Conservation (phyloP, 495 filamentous ascomycete genomes). For the Entonaema liquescens region DNA sequence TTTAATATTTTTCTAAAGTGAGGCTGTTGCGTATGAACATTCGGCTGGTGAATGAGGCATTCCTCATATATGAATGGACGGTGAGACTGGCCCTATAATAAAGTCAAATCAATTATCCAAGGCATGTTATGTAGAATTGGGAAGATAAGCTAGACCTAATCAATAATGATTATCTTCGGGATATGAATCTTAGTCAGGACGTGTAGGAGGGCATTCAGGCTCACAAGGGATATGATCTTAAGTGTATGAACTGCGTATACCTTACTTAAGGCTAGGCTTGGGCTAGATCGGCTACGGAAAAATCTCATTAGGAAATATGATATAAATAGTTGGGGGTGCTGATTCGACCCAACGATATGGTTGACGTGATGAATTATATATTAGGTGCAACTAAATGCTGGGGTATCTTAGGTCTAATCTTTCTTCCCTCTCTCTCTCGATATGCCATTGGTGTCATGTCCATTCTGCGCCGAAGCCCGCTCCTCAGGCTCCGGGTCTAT, state of each 20-base stretch:
- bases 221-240: neutral
- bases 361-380: slow-evolving; percentile 25
- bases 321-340: neutral
- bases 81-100: neutral
- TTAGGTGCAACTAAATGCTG: slow-evolving; percentile 9
- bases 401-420: slow-evolving; percentile 40
- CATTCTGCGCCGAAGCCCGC: slow-evolving; percentile 7
- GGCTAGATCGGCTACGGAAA: neutral
- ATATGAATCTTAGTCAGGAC: neutral
- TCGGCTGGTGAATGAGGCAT: neutral
- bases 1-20: neutral
- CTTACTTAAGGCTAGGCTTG: neutral
- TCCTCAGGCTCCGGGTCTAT: slow-evolving; percentile 42
- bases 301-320: neutral
- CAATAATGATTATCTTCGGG: neutral
- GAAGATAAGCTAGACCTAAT: neutral
- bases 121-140: neutral
- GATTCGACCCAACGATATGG: neutral
- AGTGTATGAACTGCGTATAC: neutral
- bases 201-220: neutral
- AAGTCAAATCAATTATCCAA: neutral
- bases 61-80: neutral
- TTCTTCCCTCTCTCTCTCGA: slow-evolving; percentile 34
- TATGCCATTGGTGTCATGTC: slow-evolving; percentile 1
- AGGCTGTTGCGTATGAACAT: neutral